These are phyloP conservation scores for Gloeopeniophorella convolvens DNA, from an alignment of 768 basidiomycete genomes.

Conservation along the genomic window DNA sequence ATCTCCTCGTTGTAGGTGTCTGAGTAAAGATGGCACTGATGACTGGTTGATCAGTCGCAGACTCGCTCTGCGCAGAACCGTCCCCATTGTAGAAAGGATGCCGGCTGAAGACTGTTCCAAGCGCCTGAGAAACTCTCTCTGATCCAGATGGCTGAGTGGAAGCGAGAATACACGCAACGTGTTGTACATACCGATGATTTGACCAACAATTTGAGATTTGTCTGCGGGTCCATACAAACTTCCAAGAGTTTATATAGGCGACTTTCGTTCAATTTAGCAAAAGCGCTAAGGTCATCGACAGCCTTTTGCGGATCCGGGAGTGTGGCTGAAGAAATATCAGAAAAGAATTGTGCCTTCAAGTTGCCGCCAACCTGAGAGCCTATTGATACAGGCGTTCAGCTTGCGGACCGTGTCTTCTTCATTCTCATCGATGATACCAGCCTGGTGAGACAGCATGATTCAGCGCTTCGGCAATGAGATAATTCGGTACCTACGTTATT, in stretches of 20 bases:
- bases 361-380: slow-evolving; percentile 51
- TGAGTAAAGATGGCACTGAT: slow-evolving; percentile 74
- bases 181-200: slow-evolving; percentile 60
- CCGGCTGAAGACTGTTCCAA: slow-evolving; percentile 62
- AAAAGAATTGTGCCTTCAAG: background rate
- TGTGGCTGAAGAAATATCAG: slow-evolving; percentile 30
- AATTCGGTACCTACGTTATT: slow-evolving; percentile 90
- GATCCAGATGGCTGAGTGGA: slow-evolving; percentile 4
- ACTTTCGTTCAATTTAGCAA: slow-evolving; percentile 83
- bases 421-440: slow-evolving; percentile 83
- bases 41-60: slow-evolving; percentile 80
- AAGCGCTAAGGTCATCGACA: slow-evolving; percentile 68
- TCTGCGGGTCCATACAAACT: slow-evolving; percentile 76
- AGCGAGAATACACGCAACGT: background rate
- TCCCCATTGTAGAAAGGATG: slow-evolving; percentile 59
- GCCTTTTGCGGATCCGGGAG: slow-evolving; percentile 71
- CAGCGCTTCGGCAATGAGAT: no score
- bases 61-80: slow-evolving; percentile 61
- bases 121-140: slow-evolving; percentile 77
- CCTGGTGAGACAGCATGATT: slow-evolving; percentile 40
- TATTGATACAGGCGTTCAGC: slow-evolving; percentile 48
- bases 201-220: slow-evolving; percentile 71
- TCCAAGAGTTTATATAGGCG: slow-evolving; percentile 81
- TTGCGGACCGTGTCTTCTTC: slow-evolving; percentile 55
- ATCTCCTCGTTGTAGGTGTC: slow-evolving; percentile 47